Evolutionary conservation across 176 grass and related monocot genomes (phyloP).

Genomic region (Paspalum notatum): DNA sequence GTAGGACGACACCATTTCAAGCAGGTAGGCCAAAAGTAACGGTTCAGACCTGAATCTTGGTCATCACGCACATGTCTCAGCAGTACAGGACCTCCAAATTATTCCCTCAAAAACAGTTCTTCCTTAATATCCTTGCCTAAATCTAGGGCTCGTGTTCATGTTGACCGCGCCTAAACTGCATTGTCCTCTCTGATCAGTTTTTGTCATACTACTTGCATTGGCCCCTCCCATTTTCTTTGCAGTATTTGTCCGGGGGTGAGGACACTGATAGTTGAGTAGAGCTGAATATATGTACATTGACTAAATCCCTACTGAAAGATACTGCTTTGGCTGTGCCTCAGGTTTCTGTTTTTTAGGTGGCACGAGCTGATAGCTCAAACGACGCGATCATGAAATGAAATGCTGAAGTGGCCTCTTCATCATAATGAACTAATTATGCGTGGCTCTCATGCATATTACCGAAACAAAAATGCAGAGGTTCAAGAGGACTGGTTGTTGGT

Average conservation of each 20-base stretch:
- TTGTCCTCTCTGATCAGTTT: constrained; percentile 16
- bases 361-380: constrained; percentile 8
- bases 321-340: constrained; percentile 9
- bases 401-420: neutral
- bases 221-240: constrained; percentile 9
- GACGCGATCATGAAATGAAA: constrained; percentile 32
- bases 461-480: neutral
- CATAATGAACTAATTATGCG: neutral
- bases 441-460: neutral
- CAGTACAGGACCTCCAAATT: constrained; percentile 34
- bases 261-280: constrained; percentile 44
- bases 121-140: constrained; percentile 56
- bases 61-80: constrained; percentile 41
- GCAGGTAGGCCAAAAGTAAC: constrained; percentile 17
- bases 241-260: constrained; percentile 19
- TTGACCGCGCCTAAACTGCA: constrained; percentile 43
- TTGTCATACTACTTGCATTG: neutral
- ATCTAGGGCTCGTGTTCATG: constrained; percentile 66
- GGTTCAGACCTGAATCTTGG: constrained; percentile 33
- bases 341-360: constrained; percentile 27
- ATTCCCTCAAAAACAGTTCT: constrained; percentile 36
- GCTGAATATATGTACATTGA: constrained; percentile 29
- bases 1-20: constrained; percentile 30
- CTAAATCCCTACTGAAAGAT: constrained; percentile 11
- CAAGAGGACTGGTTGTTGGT: neutral